phyloP scores from a whole-genome alignment of 2,329 filamentous ascomycete species.

The Sporothrix brasiliensis region DNA sequence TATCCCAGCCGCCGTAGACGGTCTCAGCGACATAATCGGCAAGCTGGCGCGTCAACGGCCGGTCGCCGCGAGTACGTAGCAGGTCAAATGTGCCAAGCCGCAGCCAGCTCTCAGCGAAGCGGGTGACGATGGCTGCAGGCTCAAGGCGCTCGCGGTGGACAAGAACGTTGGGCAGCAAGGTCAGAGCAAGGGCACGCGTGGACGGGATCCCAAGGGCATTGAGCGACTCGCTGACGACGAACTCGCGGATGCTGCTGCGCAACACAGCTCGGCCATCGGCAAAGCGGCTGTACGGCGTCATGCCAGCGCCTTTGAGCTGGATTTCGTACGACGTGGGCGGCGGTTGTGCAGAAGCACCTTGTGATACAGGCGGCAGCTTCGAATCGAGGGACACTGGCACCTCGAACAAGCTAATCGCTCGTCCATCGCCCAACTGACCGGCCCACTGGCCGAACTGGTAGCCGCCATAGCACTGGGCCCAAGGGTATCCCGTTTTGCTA shows the following conservation, averaged over 20 bases:
- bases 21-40: constrained; percentile 85
- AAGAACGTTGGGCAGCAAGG: constrained; percentile 69
- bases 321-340: constrained; percentile 68
- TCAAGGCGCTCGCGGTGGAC: constrained; percentile 81
- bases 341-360: constrained; percentile 37
- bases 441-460: constrained; percentile 85
- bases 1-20: constrained; percentile 85
- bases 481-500: constrained; percentile 76
- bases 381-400: constrained; percentile 60
- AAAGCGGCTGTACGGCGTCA: constrained; percentile 93
- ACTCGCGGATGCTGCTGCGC: constrained; percentile 90
- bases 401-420: constrained; percentile 94
- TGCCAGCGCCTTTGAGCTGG: constrained; percentile 90
- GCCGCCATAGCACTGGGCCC: constrained; percentile 97
- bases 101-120: constrained; percentile 90
- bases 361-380: constrained; percentile 53
- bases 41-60: constrained; percentile 70
- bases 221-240: constrained; percentile 85
- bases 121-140: constrained; percentile 87
- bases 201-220: constrained; percentile 83
- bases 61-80: constrained; percentile 78
- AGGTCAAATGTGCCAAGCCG: constrained; percentile 95
- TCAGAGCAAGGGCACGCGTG: constrained; percentile 83
- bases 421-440: constrained; percentile 90
- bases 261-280: constrained; percentile 95